These are phyloP conservation scores for Coemansia furcata DNA, from an alignment of 192 early-diverging fungal genomes.

Conservation along the genomic window DNA sequence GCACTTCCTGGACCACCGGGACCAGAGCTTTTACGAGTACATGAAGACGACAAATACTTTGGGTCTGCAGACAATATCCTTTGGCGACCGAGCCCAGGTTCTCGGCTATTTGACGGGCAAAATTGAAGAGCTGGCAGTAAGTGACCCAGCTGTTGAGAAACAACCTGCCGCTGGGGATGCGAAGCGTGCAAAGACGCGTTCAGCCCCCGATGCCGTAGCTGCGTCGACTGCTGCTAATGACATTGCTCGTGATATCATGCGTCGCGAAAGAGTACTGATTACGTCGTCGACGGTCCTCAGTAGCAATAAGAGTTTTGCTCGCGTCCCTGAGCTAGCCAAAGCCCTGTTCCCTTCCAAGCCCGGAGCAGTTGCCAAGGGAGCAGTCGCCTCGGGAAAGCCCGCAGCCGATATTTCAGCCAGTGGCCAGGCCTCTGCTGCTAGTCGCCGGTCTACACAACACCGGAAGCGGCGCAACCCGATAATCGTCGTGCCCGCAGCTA, in stretches of 20 bases:
- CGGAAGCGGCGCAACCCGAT: slow-evolving; percentile 63
- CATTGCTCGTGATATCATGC: slow-evolving; percentile 22
- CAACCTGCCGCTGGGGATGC: slow-evolving; percentile 8
- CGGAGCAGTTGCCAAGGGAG: not conserved
- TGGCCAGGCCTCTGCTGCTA: not conserved
- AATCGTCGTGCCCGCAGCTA: slow-evolving; percentile 87
- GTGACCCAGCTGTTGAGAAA: not conserved
- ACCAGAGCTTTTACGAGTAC: slow-evolving; percentile 71
- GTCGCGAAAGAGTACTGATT: slow-evolving; percentile 35
- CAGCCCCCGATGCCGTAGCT: not conserved
- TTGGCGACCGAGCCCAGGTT: slow-evolving; percentile 69
- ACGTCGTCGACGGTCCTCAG: slow-evolving; percentile 36
- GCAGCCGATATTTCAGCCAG: not conserved
- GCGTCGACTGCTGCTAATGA: slow-evolving; percentile 5
- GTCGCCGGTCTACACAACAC: slow-evolving; percentile 13
- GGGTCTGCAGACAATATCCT: slow-evolving; percentile 65
- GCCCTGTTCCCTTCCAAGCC: slow-evolving; percentile 38
- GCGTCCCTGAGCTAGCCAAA: slow-evolving; percentile 34
- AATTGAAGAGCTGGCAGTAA: slow-evolving; percentile 22
- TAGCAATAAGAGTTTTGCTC: slow-evolving; percentile 47
- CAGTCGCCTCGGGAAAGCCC: not conserved
- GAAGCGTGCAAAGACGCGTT: slow-evolving; percentile 8
- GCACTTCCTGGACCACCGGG: slow-evolving; percentile 63
- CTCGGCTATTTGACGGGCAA: slow-evolving; percentile 72
- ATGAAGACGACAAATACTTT: slow-evolving; percentile 60